A percentile compares a stretch with the other conserved stretches of the same genome.
Evolutionary conservation across 805 yeast species (phyloP).

Genomic region (Scheffersomyces lignosus): DNA sequence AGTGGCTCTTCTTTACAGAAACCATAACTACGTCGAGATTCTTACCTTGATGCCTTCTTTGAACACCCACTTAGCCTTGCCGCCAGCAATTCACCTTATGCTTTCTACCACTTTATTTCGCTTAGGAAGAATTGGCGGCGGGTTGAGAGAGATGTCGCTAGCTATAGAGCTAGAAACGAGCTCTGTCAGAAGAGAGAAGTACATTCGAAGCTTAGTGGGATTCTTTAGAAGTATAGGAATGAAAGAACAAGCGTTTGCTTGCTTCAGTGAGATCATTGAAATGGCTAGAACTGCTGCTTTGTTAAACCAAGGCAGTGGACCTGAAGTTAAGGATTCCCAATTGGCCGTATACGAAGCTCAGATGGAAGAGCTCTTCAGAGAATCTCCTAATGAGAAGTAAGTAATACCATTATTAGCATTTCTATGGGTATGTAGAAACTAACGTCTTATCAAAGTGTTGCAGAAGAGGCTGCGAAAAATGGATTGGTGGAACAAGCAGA

Average conservation of each 20-base stretch:
- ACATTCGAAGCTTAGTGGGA: conserved; percentile 13
- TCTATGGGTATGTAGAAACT: no score
- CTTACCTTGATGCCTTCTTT: conserved; percentile 13
- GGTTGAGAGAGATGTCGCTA: conserved; percentile 23
- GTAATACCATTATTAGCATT: no score
- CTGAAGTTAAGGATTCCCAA: no score
- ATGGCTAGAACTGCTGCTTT: conserved; percentile 4
- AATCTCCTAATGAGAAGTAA: no score
- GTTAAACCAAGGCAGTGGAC: conserved; percentile 1
- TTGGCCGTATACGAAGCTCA: conserved; percentile 6
- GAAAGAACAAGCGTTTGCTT: conserved; percentile 9
- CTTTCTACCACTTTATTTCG: conserved; percentile 19
- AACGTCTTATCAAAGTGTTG: background rate
- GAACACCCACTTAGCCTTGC: conserved; percentile 4
- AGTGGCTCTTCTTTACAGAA: conserved; percentile 3
- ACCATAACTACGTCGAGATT: conserved; percentile 15
- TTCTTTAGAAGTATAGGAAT: conserved; percentile 16
- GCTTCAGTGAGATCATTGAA: conserved; percentile 12
- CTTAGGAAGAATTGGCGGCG: conserved; percentile 24
- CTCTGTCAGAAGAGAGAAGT: conserved; percentile 12
- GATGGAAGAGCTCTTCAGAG: background rate
- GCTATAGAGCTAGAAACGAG: conserved; percentile 22
- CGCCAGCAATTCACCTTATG: conserved; percentile 13
- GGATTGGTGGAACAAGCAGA: conserved; percentile 22
- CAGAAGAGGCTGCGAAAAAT: background rate